Conservation (phyloP, 768 basidiomycete species). For the Suillus discolor region DNA sequence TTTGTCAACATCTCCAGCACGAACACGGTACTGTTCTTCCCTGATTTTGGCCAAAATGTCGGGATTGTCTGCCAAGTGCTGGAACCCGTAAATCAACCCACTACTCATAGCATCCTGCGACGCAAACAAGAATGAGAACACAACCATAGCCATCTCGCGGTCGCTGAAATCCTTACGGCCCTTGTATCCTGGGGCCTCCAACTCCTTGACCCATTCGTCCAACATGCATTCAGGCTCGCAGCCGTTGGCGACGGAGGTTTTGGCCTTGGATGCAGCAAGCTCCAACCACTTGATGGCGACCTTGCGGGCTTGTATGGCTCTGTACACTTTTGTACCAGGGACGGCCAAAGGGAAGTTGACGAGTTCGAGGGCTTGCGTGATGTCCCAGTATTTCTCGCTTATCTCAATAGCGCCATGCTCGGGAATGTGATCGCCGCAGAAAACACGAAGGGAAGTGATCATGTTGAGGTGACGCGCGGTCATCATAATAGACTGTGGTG, state of each 20-base stretch:
- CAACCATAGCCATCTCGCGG: slow-evolving; percentile 94
- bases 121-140: slow-evolving; percentile 96
- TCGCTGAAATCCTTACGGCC: slow-evolving; percentile 88
- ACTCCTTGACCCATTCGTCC: slow-evolving; percentile 85
- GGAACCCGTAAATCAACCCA: slow-evolving; percentile 94
- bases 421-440: slow-evolving; percentile 90
- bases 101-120: slow-evolving; percentile 99
- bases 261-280: slow-evolving; percentile 77
- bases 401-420: slow-evolving; percentile 79
- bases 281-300: slow-evolving; percentile 78
- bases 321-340: slow-evolving; percentile 96
- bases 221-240: slow-evolving; percentile 86
- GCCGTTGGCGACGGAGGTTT: slow-evolving; percentile 79
- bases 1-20: slow-evolving; percentile 73
- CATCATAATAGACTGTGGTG: slow-evolving; percentile 77
- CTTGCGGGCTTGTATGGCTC: slow-evolving; percentile 90
- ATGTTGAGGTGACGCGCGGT: slow-evolving; percentile 93
- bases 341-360: slow-evolving; percentile 97
- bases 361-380: slow-evolving; percentile 93
- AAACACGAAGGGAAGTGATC: slow-evolving; percentile 95
- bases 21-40: slow-evolving; percentile 85
- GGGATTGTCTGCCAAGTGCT: slow-evolving; percentile 92
- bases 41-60: slow-evolving; percentile 86
- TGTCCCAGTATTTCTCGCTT: slow-evolving; percentile 93
- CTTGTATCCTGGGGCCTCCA: slow-evolving; percentile 67